A percentile compares a stretch with the other conserved stretches of the same genome.
These are phyloP conservation scores for Myriosclerotinia duriaeana DNA, from an alignment of 2,329 filamentous ascomycete species.

Conservation along the genomic window DNA sequence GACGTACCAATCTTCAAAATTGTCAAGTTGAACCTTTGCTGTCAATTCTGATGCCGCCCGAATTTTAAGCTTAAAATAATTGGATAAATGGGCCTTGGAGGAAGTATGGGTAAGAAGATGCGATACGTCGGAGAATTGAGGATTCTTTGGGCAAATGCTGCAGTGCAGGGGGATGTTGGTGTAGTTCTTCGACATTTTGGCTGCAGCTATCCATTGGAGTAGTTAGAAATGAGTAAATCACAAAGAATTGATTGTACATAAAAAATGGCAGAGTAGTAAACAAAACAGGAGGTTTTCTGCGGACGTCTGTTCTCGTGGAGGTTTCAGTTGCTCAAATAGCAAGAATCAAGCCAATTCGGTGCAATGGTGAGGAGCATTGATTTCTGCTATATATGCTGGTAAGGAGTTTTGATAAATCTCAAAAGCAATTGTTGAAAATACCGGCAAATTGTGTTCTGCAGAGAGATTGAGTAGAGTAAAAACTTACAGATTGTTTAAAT, in stretches of 20 bases:
- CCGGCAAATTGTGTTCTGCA: background rate
- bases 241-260: background rate
- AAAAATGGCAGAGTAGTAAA: background rate
- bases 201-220: conserved; percentile 16
- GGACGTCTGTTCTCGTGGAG: no score
- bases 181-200: conserved; percentile 34
- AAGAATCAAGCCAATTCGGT: background rate
- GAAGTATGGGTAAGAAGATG: conserved; percentile 89
- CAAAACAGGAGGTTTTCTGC: background rate
- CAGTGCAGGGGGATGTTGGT: conserved; percentile 67
- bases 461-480: background rate
- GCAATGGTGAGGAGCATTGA: background rate
- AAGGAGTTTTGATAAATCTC: background rate
- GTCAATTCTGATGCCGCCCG: conserved; percentile 64
- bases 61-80: conserved; percentile 79
- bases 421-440: background rate
- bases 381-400: background rate
- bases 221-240: conserved; percentile 20
- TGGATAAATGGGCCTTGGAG: conserved; percentile 87
- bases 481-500: conserved; percentile 15
- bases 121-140: conserved; percentile 83
- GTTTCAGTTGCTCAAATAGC: background rate
- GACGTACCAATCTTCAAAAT: conserved; percentile 78
- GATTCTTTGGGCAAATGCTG: conserved; percentile 76
- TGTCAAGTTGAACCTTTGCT: conserved; percentile 61